Evolutionary conservation across 148 eudicot species (phyloP), one percentile per base, ranked within the genome.

Genomic region (Diospyros lotus): DNA sequence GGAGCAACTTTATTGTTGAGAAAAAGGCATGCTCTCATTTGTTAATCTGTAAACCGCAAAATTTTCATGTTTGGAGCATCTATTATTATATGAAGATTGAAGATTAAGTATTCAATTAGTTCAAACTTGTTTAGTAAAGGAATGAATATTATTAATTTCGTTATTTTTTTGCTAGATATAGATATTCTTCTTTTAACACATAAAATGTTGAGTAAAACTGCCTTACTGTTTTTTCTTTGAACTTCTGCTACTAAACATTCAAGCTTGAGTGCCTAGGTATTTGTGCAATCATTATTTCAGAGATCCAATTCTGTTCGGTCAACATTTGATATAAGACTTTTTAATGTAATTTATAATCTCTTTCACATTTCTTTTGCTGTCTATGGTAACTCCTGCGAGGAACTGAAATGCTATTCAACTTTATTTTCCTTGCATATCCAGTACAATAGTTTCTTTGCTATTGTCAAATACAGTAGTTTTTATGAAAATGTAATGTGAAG

Each of bases 401-500:
- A 28, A 17, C 53, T 65, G 50, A n/a, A 15, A 15, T 44, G 46
- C 51, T n/a, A 43, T 46, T 66, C 11, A 8, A 9, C 39, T 11
- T 45, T 69, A 6, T 45, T n/a, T 66, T 12, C 3, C 51, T 42
- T 58, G 4, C 38, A 38, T 58, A 7, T 17, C 51, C 43, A 5
- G 53, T 42, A 44, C 41, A 58, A 58, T 6, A 53, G 61, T 56
- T 56, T 56, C 51, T 51, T 41, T 55, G 9, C 41, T 41, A 71
- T 9, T 13, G 8, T 4, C 6, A 43, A 15, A 14, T 41, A 54
- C 45, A 18, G 6, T 46, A 61, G 12, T 45, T 39, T 73, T 18
- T 18, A 4, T 48, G 13, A 15, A 58, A 12, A 39, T 73, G 67
- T 73, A 52, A 82, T 40, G 71, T 28, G 64, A 6, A 12, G 56